Base-by-base conservation (phyloP, 176 grass and related monocot genomes). In the Themeda triandra region DNA sequence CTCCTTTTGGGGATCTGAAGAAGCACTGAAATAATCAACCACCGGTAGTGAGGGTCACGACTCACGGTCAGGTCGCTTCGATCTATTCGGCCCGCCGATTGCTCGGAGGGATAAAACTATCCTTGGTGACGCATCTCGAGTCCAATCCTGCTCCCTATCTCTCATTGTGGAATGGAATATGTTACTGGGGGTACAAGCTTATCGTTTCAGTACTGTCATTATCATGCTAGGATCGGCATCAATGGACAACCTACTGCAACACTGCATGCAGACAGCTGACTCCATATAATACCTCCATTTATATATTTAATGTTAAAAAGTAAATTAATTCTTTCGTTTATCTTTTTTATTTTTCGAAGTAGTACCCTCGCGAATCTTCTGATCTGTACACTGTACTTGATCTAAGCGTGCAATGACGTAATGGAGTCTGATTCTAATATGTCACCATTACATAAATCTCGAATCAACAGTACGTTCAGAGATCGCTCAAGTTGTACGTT, bases 11-110 rank as follows among this genome's bases (percentile, higher is more conserved):
- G 64, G 13, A 25, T 2, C 6, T 58, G 3, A 4, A 5, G 3
- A 4, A 5, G 40, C 39, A 12, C 78, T 40, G 60, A 67, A 10
- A 10, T 41, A 39, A 71, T 83, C 18, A 66, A n/a, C 31, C 86
- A 66, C 44, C 54, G 10, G 31, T 82, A 14, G 79, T 18, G 7
- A 53, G 49, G 49, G 6, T 53, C 49, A 51, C 4, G 46, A 45
- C 58, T 15, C 56, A 48, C 44, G 0, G 21, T 83, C 75, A 39
- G 46, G 19, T 84, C 60, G 36, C 87, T 84, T 69, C 48, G 15
- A 33, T 33, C 32, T 5, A 19, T 51, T 51, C 5, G 48, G 48
- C 48, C 48, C 45, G 45, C 21, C 18, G 21, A 21, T 58, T 71
- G 64, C 39, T 17, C 24, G 40, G 27, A 44, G 27, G 2, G 0